phyloP scores from a whole-genome alignment of 2,329 filamentous ascomycete genomes.

The Colletotrichum sp. region DNA sequence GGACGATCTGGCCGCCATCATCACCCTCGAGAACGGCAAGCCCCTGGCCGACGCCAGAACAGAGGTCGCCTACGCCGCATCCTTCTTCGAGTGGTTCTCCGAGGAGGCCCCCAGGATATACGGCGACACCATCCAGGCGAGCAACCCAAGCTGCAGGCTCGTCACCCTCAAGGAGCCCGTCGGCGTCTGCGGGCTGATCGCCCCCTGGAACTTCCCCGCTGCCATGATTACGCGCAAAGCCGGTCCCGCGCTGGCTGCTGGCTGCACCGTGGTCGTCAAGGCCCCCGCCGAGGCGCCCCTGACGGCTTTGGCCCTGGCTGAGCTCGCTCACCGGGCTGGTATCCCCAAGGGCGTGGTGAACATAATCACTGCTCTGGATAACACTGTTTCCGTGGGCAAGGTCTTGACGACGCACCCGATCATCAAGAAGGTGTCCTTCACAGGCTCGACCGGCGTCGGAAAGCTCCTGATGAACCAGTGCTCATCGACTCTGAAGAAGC shows the following conservation, averaged over 20 bases:
- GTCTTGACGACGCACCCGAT: constrained; percentile 70
- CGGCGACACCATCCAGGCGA: constrained; percentile 65
- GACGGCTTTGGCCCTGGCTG: constrained; percentile 68
- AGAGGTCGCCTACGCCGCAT: constrained; percentile 63
- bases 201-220: constrained; percentile 76
- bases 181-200: constrained; percentile 78
- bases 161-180: constrained; percentile 73
- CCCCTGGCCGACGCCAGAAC: constrained; percentile 64
- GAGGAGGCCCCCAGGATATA: constrained; percentile 66
- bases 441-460: constrained; percentile 75
- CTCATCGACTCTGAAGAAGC: constrained; percentile 67
- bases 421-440: constrained; percentile 83
- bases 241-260: constrained; percentile 72
- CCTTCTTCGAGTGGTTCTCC: constrained; percentile 69
- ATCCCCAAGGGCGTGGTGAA: constrained; percentile 83
- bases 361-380: constrained; percentile 67
- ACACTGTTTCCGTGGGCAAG: constrained; percentile 53
- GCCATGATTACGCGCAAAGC: constrained; percentile 68
- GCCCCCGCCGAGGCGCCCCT: constrained; percentile 72
- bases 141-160: constrained; percentile 61
- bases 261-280: constrained; percentile 70
- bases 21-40: constrained; percentile 77
- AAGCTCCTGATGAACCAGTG: constrained; percentile 79
- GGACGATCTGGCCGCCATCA: constrained; percentile 70
- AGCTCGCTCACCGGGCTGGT: constrained; percentile 74